Conservation (phyloP, 2,329 filamentous ascomycete species). For the Xylaria sp. region DNA sequence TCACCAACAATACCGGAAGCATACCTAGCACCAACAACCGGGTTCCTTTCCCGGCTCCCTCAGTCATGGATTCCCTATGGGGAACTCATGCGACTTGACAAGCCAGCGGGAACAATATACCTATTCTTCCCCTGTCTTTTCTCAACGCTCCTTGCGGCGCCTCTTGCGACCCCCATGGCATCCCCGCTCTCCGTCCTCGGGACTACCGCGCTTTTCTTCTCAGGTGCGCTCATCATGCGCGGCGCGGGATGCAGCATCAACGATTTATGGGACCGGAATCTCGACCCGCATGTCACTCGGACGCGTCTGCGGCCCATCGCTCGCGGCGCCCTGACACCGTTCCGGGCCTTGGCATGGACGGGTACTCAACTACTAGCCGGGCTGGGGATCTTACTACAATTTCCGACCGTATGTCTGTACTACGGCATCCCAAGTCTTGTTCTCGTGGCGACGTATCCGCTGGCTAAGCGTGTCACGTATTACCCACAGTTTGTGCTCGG, state of each 20-base stretch:
- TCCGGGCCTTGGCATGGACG: constrained; percentile 77
- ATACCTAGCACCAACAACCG: constrained; percentile 77
- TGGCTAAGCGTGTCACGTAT: constrained; percentile 87
- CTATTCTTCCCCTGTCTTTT: constrained; percentile 88
- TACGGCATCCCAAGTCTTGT: constrained; percentile 80
- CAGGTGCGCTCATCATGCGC: constrained; percentile 84
- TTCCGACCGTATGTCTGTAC: constrained; percentile 77
- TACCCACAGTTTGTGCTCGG: constrained; percentile 88
- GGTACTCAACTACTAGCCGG: constrained; percentile 78
- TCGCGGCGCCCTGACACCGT: constrained; percentile 77
- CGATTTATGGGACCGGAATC: constrained; percentile 88
- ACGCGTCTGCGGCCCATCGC: constrained; percentile 84
- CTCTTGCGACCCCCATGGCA: constrained; percentile 70
- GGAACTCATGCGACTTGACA: constrained; percentile 83
- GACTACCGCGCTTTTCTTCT: constrained; percentile 75
- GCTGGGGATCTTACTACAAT: constrained; percentile 78
- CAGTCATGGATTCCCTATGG: constrained; percentile 79
- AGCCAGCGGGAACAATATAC: constrained; percentile 83
- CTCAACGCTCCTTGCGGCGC: constrained; percentile 82
- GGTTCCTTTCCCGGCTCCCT: constrained; percentile 76
- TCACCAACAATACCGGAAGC: constrained; percentile 41
- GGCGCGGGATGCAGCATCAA: constrained; percentile 90
- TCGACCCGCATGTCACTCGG: constrained; percentile 81
- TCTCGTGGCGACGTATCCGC: constrained; percentile 79
- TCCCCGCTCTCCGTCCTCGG: constrained; percentile 69